phyloP scores from a whole-genome alignment of 1,284 basidiomycete genomes.

The Mycena sp. region DNA sequence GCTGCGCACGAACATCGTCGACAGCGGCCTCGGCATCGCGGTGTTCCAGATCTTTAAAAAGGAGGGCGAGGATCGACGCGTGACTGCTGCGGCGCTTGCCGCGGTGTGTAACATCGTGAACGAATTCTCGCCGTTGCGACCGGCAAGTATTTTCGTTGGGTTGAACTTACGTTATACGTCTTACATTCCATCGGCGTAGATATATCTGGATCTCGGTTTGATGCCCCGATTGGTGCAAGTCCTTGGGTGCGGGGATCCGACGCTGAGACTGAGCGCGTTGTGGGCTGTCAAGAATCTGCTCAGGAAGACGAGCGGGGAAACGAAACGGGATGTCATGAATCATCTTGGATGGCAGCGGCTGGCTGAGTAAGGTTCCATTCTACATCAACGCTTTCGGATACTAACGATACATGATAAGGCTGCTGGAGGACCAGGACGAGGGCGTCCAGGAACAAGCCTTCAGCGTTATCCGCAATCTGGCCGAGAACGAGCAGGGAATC shows the following conservation, averaged over 20 bases:
- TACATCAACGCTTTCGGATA: background rate
- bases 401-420: conserved; percentile 45
- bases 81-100: conserved; percentile 77
- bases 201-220: conserved; percentile 69
- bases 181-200: conserved; percentile 44
- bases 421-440: conserved; percentile 58
- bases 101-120: conserved; percentile 88
- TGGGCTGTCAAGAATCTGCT: conserved; percentile 88
- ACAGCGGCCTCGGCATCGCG: conserved; percentile 79
- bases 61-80: conserved; percentile 70
- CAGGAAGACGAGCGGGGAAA: conserved; percentile 64
- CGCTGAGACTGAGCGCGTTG: conserved; percentile 72
- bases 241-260: conserved; percentile 59
- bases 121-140: conserved; percentile 85
- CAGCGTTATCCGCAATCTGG: conserved; percentile 69
- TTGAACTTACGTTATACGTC: background rate
- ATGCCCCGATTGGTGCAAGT: conserved; percentile 71
- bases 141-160: conserved; percentile 54
- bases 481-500: conserved; percentile 69
- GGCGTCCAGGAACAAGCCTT: conserved; percentile 75
- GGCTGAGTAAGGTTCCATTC: conserved; percentile 50
- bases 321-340: conserved; percentile 72
- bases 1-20: conserved; percentile 83
- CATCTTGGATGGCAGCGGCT: conserved; percentile 71
- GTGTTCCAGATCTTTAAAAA: conserved; percentile 70